These are phyloP conservation scores for Suillus brevipes DNA, from an alignment of 768 basidiomycete genomes.

Conservation along the genomic window DNA sequence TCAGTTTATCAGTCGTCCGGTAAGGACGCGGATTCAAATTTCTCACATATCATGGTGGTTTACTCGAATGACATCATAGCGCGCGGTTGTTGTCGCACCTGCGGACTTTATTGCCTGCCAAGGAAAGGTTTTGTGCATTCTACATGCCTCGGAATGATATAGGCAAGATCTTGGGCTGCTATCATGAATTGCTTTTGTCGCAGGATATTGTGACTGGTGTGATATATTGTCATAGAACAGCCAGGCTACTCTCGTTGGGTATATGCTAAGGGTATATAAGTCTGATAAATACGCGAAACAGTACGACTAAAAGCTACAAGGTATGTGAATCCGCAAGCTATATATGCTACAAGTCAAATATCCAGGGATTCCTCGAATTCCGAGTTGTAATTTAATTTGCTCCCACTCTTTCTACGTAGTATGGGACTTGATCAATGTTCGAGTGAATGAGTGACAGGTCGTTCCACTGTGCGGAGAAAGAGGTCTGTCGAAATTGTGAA, in stretches of 20 bases:
- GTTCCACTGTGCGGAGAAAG: background rate
- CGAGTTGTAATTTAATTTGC: background rate
- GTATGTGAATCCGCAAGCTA: background rate
- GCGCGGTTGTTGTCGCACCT: too few relatives aligned
- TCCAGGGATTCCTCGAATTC: background rate
- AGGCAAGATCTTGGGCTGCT: too few relatives aligned
- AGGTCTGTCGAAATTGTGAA: background rate
- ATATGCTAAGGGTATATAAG: background rate
- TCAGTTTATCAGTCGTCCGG: background rate
- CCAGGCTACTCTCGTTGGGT: background rate
- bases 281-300: background rate
- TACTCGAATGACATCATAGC: background rate
- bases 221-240: background rate
- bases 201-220: background rate
- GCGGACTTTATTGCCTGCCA: background rate
- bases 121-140: too few relatives aligned
- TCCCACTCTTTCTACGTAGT: background rate
- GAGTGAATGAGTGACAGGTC: background rate
- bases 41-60: background rate
- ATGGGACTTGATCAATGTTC: background rate
- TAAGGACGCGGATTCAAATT: background rate
- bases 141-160: background rate
- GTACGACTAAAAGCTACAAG: background rate
- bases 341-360: background rate
- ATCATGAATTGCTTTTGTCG: background rate